These are phyloP conservation scores for Eimeria maxima DNA, from an alignment of 169 alveolate genomes.

Conservation along the genomic window DNA sequence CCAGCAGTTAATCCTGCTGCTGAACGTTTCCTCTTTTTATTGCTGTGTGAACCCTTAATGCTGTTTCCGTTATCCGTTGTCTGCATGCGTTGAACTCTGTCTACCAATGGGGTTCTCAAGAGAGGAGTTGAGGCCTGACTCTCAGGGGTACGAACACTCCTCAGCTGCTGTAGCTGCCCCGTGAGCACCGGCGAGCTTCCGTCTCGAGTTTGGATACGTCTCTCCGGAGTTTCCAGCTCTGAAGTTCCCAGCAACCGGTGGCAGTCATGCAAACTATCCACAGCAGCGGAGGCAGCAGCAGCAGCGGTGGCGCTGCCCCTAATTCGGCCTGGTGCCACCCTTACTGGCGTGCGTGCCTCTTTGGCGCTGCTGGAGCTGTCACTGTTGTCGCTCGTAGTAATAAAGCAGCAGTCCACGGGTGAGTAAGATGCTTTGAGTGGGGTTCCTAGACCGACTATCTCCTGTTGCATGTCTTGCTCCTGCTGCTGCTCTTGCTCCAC, in stretches of 20 bases:
- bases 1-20: constrained; percentile 44
- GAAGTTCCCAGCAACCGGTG: constrained; percentile 1
- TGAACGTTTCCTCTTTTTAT: constrained; percentile 3
- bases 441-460: neutral
- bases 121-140: constrained; percentile 45
- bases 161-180: constrained; percentile 20
- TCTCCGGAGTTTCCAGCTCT: neutral
- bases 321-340: constrained; percentile 34
- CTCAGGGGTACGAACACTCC: constrained; percentile 46
- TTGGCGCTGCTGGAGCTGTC: neutral
- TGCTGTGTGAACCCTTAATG: neutral
- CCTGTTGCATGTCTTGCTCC: constrained; percentile 33
- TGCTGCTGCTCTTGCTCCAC: constrained; percentile 9
- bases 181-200: neutral
- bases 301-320: constrained; percentile 16
- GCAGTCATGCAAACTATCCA: neutral
- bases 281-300: constrained; percentile 27
- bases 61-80: neutral
- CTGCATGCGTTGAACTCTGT: constrained; percentile 24
- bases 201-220: neutral
- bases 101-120: constrained; percentile 12
- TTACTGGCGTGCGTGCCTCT: neutral
- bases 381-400: constrained; percentile 39
- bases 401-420: constrained; percentile 1
- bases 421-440: neutral